Percentiles rank a stretch among this genome's conserved stretches.
Conservation (phyloP, 2,329 filamentous ascomycete species). For the Ceratocystis variospora region DNA sequence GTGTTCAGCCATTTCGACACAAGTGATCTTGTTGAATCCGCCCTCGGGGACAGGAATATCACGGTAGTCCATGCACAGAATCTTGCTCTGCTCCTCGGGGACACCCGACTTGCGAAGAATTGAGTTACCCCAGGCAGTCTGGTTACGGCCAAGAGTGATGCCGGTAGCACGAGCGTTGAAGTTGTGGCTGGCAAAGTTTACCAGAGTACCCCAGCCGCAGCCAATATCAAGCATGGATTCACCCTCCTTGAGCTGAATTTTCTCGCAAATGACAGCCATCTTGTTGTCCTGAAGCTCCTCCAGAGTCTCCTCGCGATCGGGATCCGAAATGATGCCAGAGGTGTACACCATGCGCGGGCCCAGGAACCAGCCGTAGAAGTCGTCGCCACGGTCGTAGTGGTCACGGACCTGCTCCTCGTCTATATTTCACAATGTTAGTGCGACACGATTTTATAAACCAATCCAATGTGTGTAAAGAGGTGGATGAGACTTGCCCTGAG, state of each 20-base stretch:
- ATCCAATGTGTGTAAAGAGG: not conserved
- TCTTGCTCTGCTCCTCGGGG: slow-evolving; percentile 73
- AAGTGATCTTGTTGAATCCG: slow-evolving; percentile 77
- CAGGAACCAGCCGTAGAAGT: slow-evolving; percentile 98
- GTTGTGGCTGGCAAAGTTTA: slow-evolving; percentile 83
- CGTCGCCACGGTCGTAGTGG: slow-evolving; percentile 95
- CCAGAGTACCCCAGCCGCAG: slow-evolving; percentile 94
- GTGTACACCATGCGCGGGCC: slow-evolving; percentile 99
- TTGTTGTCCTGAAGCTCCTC: slow-evolving; percentile 98
- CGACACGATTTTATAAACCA: not conserved
- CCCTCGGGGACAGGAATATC: slow-evolving; percentile 50
- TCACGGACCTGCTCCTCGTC: slow-evolving; percentile 93
- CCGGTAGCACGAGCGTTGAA: slow-evolving; percentile 77
- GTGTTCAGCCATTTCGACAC: slow-evolving; percentile 97
- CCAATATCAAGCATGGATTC: slow-evolving; percentile 87
- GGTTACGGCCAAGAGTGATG: slow-evolving; percentile 88
- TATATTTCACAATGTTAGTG: not conserved
- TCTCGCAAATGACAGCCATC: slow-evolving; percentile 85
- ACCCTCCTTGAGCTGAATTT: slow-evolving; percentile 70
- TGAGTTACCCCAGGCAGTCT: slow-evolving; percentile 92
- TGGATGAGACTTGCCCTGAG: slow-evolving; percentile 41
- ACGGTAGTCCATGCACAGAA: slow-evolving; percentile 94
- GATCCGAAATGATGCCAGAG: slow-evolving; percentile 81
- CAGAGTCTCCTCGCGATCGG: slow-evolving; percentile 73
- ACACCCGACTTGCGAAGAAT: slow-evolving; percentile 72